Base-by-base conservation (phyloP, 345 rosid genomes). In the Trapa bicornis region DNA sequence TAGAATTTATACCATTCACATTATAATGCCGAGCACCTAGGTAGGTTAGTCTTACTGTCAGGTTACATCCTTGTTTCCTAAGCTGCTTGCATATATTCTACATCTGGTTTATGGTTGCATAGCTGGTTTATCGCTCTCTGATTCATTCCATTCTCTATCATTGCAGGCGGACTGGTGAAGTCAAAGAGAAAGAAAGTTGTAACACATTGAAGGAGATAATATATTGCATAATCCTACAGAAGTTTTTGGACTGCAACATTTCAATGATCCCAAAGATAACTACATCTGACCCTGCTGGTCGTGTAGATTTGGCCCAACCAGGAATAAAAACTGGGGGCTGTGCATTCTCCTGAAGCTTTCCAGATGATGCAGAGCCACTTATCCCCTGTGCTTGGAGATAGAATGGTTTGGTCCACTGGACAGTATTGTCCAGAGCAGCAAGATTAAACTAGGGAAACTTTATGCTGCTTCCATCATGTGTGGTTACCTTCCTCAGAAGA, bases 291-390 rank as follows among this genome's bases (percentile, higher is more conserved):
- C 98, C 91, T 54, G 65, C 81, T 0, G 94, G 92, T 65, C 81
- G 94, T 7, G 82, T 93, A 63, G 97, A 87, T 84, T 75, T 93
- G 98, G 97, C 97, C 96, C 32, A 90, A 90, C 71, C 96, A 93
- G 80, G 97, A 90, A 75, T 78, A 82, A 62, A 87, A 93, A 72
- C 81, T 90, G 8, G 94, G 87, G 82, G 82, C 86, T 9, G 86
- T 90, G 74, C 98, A 93, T 76, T 93, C 98, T 16, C 70, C 88
- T 11, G 98, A 93, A 81, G 98, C 96, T 16, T 87, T 85, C 52
- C 97, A 93, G 75, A 88, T 93, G 98, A 93, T 90, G 75, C 91
- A 84, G 71, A 86, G 86, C 79, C 97, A 93, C 78, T 72, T 90
- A 62, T 76, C 96, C 72, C 81, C 85, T 11, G 87, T 90, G 53